Percentiles rank a stretch among this genome's conserved stretches.
These are phyloP conservation scores for Neodidymelliopsis sp. DNA, from an alignment of 2,329 filamentous ascomycete species.

Conservation along the genomic window DNA sequence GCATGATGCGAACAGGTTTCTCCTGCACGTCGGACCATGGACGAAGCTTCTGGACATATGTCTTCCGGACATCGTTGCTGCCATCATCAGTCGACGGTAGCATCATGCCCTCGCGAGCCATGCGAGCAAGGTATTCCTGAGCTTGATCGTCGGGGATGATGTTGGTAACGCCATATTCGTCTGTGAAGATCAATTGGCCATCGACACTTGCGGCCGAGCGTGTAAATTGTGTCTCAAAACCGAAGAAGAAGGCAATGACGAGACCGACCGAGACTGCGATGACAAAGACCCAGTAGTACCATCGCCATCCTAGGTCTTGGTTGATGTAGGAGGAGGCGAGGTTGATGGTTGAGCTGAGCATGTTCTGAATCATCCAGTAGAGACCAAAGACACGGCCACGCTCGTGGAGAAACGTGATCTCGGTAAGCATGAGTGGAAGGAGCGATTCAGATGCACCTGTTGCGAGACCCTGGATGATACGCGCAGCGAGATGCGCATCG, in stretches of 20 bases:
- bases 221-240: neutral
- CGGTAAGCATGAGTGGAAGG: constrained; percentile 3
- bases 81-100: neutral
- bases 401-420: constrained; percentile 6
- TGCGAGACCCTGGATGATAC: constrained; percentile 2
- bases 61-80: neutral
- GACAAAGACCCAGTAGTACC: constrained; percentile 5
- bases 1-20: neutral
- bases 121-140: neutral
- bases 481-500: neutral
- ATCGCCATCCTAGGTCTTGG: constrained; percentile 1
- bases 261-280: neutral
- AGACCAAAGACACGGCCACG: constrained; percentile 1
- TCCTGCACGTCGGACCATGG: neutral
- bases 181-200: neutral
- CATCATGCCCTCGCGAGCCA: neutral
- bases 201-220: neutral
- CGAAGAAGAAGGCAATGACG: neutral
- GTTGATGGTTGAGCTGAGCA: neutral
- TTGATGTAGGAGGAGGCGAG: neutral
- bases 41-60: neutral
- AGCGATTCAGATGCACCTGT: constrained; percentile 1
- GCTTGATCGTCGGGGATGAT: neutral
- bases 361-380: constrained; percentile 5
- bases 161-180: neutral